Base-by-base conservation (phyloP, 768 basidiomycete genomes). In the Auriscalpium vulgare region DNA sequence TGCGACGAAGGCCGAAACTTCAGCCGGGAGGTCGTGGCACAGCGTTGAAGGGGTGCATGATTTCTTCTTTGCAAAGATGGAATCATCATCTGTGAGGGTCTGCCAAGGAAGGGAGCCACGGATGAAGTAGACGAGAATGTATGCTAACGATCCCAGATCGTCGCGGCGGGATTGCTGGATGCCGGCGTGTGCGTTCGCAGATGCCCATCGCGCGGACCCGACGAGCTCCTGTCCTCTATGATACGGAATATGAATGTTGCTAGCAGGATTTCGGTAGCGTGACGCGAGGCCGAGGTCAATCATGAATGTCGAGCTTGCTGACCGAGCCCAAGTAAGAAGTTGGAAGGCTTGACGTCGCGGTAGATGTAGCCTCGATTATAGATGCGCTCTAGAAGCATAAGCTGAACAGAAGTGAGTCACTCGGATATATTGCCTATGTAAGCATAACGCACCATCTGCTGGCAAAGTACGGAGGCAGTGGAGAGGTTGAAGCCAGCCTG, bases 261-360 rank as follows among this genome's bases (percentile, higher is more conserved):
- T 64, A 0, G 13, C 16, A 4, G 58, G 54, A 21, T 63, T 17
- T 8, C 58, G 19, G 49, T 51, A 64, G 16, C 55, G 48, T 49
- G 56, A 56, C 4, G 59, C 46, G 2, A 58, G 46, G 6, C 63
- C 65, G 38, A 67, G 57, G 48, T 67, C 64, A 44, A 67, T 51
- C 5, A 65, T n/a, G 43, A 63, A 56, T 48, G 36, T 11, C 56
- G 44, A 11, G 37, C n/a, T 4, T 52, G 35, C 8, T 46, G 35
- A 10, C 43, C 43, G 1, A 43, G 2, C 36, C 65, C 67, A 46
- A 66, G 56, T 13, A 58, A 54, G 19, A 64, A 57, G 51, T 65
- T 66, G 21, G 59, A 55, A 8, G 66, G 66, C 46, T 66, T 66
- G 49, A 67, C 34, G 48, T 68, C 65, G n/a, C 66, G 56, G 16